Conservation (phyloP, 2,329 filamentous ascomycete genomes). For the Triangularia setosa region DNA sequence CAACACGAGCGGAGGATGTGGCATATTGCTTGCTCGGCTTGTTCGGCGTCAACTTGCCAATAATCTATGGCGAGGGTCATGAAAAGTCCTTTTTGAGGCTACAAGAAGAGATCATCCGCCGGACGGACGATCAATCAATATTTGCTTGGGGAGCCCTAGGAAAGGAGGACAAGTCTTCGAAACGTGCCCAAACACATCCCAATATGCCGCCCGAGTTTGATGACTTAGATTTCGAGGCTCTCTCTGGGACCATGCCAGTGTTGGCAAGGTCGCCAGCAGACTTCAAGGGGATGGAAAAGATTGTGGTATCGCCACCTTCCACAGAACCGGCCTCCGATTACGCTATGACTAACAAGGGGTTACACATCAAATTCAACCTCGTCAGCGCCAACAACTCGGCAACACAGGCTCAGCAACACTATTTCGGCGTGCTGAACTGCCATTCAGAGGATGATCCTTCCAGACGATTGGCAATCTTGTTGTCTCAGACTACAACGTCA, state of each 20-base stretch:
- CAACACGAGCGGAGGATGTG: conserved; percentile 37
- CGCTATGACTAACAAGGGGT: conserved; percentile 24
- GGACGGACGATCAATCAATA: conserved; percentile 24
- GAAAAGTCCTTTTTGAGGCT: conserved; percentile 32
- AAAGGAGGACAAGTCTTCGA: conserved; percentile 1
- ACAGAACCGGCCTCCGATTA: conserved; percentile 9
- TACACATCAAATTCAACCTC: conserved; percentile 19
- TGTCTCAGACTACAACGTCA: conserved; percentile 15
- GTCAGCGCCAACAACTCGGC: conserved; percentile 1
- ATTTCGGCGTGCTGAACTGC: conserved; percentile 22
- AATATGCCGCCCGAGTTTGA: not conserved
- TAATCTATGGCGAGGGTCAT: conserved; percentile 40
- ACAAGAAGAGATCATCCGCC: conserved; percentile 34
- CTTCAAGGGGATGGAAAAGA: conserved; percentile 18
- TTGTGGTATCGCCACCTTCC: conserved; percentile 10
- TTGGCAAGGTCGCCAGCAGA: conserved; percentile 21
- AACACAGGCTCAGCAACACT: conserved; percentile 2
- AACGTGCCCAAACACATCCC: not conserved
- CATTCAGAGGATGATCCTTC: conserved; percentile 12
- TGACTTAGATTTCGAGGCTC: conserved; percentile 18
- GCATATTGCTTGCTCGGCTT: conserved; percentile 44
- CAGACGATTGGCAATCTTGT: conserved; percentile 18
- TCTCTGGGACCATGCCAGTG: conserved; percentile 14
- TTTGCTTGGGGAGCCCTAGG: conserved; percentile 25
- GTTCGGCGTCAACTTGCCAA: conserved; percentile 41